These are phyloP conservation scores for Glycyrrhiza uralensis DNA, from an alignment of 306 rosid genomes.

Conservation along the genomic window DNA sequence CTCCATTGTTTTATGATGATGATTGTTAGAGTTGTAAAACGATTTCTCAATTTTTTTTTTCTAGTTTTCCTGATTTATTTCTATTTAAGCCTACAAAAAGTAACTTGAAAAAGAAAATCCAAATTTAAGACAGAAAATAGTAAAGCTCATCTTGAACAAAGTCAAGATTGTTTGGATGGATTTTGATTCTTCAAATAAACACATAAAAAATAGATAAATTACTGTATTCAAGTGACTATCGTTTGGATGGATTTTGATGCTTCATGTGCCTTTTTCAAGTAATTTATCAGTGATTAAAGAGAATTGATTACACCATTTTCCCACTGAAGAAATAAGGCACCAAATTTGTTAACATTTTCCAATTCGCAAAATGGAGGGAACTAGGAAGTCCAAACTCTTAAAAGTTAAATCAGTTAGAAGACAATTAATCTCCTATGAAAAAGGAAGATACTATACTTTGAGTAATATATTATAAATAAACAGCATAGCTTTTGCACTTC, in stretches of 20 bases:
- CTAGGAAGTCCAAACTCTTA: background rate
- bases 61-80: conserved; percentile 10
- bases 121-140: background rate
- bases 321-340: background rate
- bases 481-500: background rate
- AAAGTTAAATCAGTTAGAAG: background rate
- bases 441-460: background rate
- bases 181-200: background rate
- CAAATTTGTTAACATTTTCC: conserved; percentile 1
- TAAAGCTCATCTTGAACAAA: background rate
- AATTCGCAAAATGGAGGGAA: background rate
- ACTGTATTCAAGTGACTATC: background rate
- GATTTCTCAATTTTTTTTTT: background rate
- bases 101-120: background rate
- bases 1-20: background rate
- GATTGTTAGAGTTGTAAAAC: background rate
- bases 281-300: background rate
- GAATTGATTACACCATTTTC: background rate
- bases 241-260: background rate
- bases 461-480: background rate
- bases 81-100: background rate
- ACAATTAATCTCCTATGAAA: background rate
- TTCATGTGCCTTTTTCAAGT: background rate
- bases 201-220: background rate
- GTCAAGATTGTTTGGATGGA: background rate